These are phyloP conservation scores for Prunus mume DNA, from an alignment of 306 rosid species.

Conservation along the genomic window DNA sequence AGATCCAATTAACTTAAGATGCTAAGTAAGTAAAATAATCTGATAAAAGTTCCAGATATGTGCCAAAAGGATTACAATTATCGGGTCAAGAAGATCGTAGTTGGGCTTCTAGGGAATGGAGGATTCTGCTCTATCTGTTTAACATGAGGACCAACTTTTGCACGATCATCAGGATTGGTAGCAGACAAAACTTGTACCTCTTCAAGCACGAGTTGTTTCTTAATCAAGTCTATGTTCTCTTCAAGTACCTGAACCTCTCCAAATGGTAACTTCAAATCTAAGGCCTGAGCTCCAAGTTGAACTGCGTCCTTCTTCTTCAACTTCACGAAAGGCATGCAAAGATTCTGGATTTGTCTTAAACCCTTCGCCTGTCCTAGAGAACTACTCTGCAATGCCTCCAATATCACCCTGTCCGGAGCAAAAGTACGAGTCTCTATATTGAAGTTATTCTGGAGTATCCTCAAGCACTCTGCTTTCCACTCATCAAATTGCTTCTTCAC, in stretches of 20 bases:
- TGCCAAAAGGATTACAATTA: background rate
- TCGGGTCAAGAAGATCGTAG: conserved; percentile 66
- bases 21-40: background rate
- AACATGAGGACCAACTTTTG: conserved; percentile 61
- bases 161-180: conserved; percentile 51
- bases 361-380: conserved; percentile 56
- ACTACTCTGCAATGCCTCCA: conserved; percentile 56
- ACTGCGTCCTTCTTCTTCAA: conserved; percentile 72
- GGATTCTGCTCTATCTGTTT: conserved; percentile 62
- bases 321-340: conserved; percentile 84
- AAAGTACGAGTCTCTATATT: conserved; percentile 39
- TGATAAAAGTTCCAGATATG: background rate
- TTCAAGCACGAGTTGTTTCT: conserved; percentile 73
- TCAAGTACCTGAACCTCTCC: conserved; percentile 77
- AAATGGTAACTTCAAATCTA: conserved; percentile 70
- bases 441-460: conserved; percentile 59
- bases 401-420: conserved; percentile 53
- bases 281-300: conserved; percentile 66
- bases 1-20: too few relatives aligned
- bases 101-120: conserved; percentile 86
- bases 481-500: conserved; percentile 77
- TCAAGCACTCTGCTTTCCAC: conserved; percentile 85
- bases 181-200: conserved; percentile 64
- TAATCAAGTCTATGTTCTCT: conserved; percentile 75
- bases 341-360: conserved; percentile 60